Evolutionary conservation across 805 yeast genomes (phyloP), one percentile per base, ranked within the genome.

Genomic region (Metschnikowia koreensis): DNA sequence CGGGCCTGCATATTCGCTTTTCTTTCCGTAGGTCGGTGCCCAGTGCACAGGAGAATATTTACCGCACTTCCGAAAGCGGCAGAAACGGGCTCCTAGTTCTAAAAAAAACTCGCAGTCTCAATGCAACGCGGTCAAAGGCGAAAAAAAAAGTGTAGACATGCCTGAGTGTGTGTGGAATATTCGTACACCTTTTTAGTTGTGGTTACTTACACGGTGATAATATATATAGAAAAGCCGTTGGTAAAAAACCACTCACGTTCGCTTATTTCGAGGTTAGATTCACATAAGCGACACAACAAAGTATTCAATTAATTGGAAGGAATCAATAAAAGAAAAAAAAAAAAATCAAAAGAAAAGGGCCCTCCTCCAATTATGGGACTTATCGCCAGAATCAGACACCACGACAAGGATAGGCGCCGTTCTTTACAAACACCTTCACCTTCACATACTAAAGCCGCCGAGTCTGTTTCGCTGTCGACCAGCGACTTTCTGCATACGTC

Each of bases 401-500:
- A 56, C 37, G 49, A 44, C 17, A 29, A 15, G 34, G 48, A 47
- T 51, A 47, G 48, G 10, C 42, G 39, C 29, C 41, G 38, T 7
- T 22, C 43, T 13, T 9, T 34, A 29, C 34, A 17, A 10, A 22
- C 52, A 15, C 34, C 45, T 10, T 45, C 52, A 11, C 46, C 52
- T 12, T 40, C 52, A 2, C 52, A 50, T 37, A 45, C 48, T 11
- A 50, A 50, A 26, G 52, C 52, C 13, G 28, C 46, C 10, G 43
- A 17, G 4, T 50, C 52, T 13, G 48, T 50, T 13, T 45, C 53
- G 40, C 58, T 59, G 46, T 41, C 48, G 27, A 66, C 68, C 36
- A 68, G 73, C 55, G 76, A 71, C 29, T 66, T 71, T 41, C 72
- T 66, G 53, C 63, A 65, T 15, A 60, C 60, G 13, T 68, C 73